Percentiles rank a stretch among this genome's conserved stretches.
Conservation (phyloP, 176 grass and related monocot species). For the Lolium multiflorum region DNA sequence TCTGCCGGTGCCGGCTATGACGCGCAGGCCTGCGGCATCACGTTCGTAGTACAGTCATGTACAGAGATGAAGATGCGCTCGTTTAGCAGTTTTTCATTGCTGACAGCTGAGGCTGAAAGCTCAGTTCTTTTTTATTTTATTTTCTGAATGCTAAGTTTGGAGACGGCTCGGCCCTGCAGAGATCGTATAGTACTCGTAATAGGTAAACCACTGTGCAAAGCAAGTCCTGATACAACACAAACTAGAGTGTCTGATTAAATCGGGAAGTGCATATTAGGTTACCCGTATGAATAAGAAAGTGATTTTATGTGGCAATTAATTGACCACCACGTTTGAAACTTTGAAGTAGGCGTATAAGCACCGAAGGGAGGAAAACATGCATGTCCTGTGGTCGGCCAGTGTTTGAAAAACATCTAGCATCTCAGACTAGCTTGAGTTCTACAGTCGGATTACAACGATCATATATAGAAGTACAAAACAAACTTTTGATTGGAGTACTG, state of each 20-base stretch:
- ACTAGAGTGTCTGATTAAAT: not conserved
- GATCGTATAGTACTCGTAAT: not conserved
- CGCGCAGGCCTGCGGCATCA: not conserved
- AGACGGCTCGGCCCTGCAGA: not conserved
- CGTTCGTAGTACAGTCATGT: not conserved
- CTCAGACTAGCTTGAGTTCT: not conserved
- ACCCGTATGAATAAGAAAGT: not conserved
- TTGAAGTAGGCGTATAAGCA: not conserved
- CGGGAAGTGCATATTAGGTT: not conserved
- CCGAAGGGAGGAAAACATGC: not conserved
- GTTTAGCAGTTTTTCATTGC: not conserved
- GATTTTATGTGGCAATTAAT: not conserved
- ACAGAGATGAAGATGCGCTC: not conserved
- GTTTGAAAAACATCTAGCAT: not conserved
- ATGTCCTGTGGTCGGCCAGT: not conserved
- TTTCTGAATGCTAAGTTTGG: too few relatives aligned
- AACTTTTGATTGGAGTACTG: not conserved
- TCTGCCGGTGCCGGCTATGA: not conserved
- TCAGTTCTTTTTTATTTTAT: too few relatives aligned
- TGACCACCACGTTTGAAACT: conserved; percentile 11
- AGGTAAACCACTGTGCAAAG: conserved; percentile 24
- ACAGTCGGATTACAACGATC: not conserved
- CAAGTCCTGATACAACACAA: conserved; percentile 43
- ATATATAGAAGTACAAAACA: not conserved
- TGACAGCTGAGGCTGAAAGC: conserved; percentile 9